These are phyloP conservation scores for Adansonia digitata DNA, from an alignment of 345 rosid species.

Conservation along the genomic window DNA sequence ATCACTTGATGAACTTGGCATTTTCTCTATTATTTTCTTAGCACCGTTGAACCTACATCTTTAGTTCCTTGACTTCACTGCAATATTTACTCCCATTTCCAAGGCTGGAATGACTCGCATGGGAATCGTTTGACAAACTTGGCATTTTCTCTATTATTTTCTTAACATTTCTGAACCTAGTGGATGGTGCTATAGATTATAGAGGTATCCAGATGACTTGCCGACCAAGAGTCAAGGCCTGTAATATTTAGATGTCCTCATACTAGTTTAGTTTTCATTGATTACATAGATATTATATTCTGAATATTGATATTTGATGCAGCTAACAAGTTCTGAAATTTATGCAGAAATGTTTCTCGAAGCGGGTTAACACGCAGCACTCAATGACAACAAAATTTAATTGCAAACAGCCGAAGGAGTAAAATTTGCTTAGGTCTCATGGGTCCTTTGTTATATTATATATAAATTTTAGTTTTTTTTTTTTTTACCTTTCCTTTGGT, in stretches of 20 bases:
- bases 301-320: no score
- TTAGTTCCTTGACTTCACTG: no score
- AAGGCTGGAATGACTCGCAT: not conserved
- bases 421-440: constrained; percentile 37
- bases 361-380: constrained; percentile 70
- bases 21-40: not conserved
- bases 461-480: not conserved
- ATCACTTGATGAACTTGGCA: not conserved
- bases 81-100: no score
- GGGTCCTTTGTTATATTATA: constrained; percentile 12
- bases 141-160: not conserved
- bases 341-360: constrained; percentile 48
- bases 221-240: no score
- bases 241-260: not conserved
- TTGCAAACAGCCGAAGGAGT: constrained; percentile 24
- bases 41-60: not conserved
- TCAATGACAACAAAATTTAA: constrained; percentile 40
- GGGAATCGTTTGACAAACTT: not conserved
- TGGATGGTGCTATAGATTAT: no score
- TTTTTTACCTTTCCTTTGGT: constrained; percentile 16
- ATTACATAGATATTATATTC: not conserved
- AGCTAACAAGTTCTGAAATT: not conserved
- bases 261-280: constrained; percentile 1
- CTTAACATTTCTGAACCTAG: not conserved
- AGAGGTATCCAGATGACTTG: no score